These are phyloP conservation scores for Termitomyces eurrhizus DNA, from an alignment of 768 basidiomycete genomes.

Conservation along the genomic window DNA sequence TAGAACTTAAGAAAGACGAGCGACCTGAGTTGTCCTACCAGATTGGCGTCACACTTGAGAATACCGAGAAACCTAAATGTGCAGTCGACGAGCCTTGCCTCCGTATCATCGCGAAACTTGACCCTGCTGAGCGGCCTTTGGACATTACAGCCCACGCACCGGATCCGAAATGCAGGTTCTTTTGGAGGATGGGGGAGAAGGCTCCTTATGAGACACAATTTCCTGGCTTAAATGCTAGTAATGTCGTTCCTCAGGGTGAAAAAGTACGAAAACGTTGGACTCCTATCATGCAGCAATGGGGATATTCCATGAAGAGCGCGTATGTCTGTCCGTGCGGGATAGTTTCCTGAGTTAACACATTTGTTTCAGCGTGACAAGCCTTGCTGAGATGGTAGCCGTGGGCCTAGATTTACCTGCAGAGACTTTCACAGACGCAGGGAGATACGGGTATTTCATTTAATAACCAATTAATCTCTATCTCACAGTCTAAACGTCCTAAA, in stretches of 20 bases:
- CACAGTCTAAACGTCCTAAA: conserved; percentile 1
- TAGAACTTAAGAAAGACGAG: conserved; percentile 67
- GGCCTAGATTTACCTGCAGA: conserved; percentile 72
- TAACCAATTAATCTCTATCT: background rate
- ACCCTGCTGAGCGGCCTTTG: conserved; percentile 76
- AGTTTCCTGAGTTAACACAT: background rate
- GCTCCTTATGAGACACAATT: conserved; percentile 80
- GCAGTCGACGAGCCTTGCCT: conserved; percentile 82
- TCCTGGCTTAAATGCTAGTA: conserved; percentile 73
- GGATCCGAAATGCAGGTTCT: conserved; percentile 95
- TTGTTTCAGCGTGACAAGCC: conserved; percentile 64
- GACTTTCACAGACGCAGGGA: conserved; percentile 75
- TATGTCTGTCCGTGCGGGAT: conserved; percentile 32
- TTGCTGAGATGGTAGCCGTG: conserved; percentile 85
- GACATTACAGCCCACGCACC: conserved; percentile 78
- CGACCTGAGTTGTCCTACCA: conserved; percentile 87
- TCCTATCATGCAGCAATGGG: conserved; percentile 81
- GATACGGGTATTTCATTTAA: conserved; percentile 63
- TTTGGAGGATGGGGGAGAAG: conserved; percentile 75
- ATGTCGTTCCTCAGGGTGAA: conserved; percentile 70
- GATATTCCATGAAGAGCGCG: conserved; percentile 84
- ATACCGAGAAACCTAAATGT: conserved; percentile 90
- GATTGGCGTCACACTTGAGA: conserved; percentile 93
- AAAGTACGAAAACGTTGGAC: conserved; percentile 63
- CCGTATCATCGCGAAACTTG: conserved; percentile 70